Evolutionary conservation across 2,329 filamentous ascomycete genomes (phyloP), one percentile per base, ranked within the genome.

Genomic region (Colletotrichum gloeosporioides): DNA sequence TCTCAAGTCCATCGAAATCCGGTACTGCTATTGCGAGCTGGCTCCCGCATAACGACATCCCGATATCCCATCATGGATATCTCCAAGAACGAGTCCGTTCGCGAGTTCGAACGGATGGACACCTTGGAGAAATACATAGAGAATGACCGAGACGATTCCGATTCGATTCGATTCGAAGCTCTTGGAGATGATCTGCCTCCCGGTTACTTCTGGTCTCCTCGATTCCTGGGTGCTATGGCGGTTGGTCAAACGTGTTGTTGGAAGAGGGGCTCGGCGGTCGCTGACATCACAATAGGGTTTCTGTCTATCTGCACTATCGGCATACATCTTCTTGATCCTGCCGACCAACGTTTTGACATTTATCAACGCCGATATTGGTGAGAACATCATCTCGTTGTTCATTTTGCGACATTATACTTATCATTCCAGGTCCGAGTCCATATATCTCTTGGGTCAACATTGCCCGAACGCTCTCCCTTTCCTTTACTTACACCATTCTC

Each of bases 241-340:
- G 84, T 85, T 73, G 74, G 82, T 80, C 4, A 6, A 57, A 32
- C 12, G 7, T 16, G 16, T 8, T 34, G 18, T 8, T 34, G 18
- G 61, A 9, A 53, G 16, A 65, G 36, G 15, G 25, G 18, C 2
- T n/a, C 6, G 10, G 8, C 18, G 7, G 29, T 61, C 18, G 36
- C 32, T 71, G 22, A 65, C 66, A 69, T 76, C 49, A 79, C 27
- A 18, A 9, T 27, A 85, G 83, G 84, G 83, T 10, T 85, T 86
- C 78, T 84, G 82, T 75, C 78, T 85, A 9, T 84, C 84, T 8
- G 82, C 84, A 68, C 82, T 85, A 62, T 84, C 82, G 39, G 84
- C 83, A 18, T 85, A 84, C 70, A 80, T 85, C 69, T 85, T 85
- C 72, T 69, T 85, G 29, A 80, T 86, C 53, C 69, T 86, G n/a